Evolutionary conservation across 176 grass and related monocot genomes (phyloP), one percentile per base, ranked within the genome.

Genomic region (Tillandsia fasciculata): DNA sequence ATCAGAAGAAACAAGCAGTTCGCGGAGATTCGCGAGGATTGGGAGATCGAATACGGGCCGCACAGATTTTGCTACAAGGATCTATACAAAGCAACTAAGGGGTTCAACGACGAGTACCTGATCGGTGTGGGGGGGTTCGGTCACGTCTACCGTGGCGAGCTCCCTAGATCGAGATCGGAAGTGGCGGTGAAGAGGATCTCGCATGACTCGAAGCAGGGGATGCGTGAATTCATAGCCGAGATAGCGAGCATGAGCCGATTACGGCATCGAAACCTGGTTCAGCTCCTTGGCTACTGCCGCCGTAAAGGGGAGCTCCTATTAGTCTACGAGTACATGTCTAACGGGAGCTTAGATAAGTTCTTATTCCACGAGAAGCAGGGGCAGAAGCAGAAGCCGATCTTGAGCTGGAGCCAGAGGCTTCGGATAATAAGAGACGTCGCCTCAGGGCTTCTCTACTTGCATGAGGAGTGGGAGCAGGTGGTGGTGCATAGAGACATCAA

Each of bases 401-500:
- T 96, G n/a, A 84, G 69, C 50, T 96, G 91, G 91, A 68, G 70
- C 42, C 81, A 76, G 42, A 82, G 91, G 26, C 70, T 49, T 69
- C 82, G 52, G 77, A 82, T 96, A 33, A 50, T 96, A 54, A 79
- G 80, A 10, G 91, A 69, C 10, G 79, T 96, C 0, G 87, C 84
- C 13, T 78, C 78, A 2, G 91, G 87, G 26, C 70, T 96, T 14
- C 87, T 83, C 53, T 96, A 96, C 76, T 79, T 96, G 63, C 91
- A 96, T 68, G 87, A 90, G 57, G 91, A 81, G 69, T 96, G 91
- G 87, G 87, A 96, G 54, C 87, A 96, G 70, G 84, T 96, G 70
- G 91, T 96, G 67, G 82, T 96, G 70, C 91, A 97, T 77, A 81
- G 93, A 17, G 93, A 97, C 79, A 87, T 97, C 26, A 97, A 97